A percentile compares a stretch with the other conserved stretches of the same genome.
These are phyloP conservation scores for Fusarium hostae DNA, from an alignment of 2,329 filamentous ascomycete species.

Conservation along the genomic window DNA sequence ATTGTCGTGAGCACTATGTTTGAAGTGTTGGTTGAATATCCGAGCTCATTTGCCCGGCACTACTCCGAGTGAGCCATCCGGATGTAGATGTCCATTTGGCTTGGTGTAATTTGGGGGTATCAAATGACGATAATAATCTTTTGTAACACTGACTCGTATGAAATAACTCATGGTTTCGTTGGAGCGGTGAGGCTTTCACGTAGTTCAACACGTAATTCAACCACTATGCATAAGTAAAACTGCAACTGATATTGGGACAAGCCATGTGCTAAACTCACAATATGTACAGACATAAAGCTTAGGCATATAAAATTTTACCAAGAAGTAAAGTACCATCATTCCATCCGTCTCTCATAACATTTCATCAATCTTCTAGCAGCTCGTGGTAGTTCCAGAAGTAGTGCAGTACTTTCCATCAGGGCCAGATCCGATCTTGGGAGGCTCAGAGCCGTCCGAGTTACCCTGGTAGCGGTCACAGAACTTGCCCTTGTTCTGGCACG, in stretches of 20 bases:
- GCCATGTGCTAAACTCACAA: not conserved
- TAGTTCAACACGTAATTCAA: not conserved
- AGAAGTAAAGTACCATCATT: not conserved
- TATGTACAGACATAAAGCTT: not conserved
- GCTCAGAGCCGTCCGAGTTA: constrained; percentile 37
- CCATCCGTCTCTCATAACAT: not conserved
- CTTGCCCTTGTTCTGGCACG: constrained; percentile 39
- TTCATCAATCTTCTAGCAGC: constrained; percentile 24
- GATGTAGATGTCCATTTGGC: not conserved
- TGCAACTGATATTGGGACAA: not conserved
- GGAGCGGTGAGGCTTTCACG: not conserved
- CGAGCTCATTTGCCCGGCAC: not conserved
- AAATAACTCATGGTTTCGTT: not conserved
- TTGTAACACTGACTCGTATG: not conserved
- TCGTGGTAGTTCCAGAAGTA: constrained; percentile 11
- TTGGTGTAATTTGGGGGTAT: not conserved
- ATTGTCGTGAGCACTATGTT: not conserved
- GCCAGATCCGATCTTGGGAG: constrained; percentile 40
- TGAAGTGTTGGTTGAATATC: not conserved
- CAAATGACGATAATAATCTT: not conserved
- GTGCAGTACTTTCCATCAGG: constrained; percentile 39
- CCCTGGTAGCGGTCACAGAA: constrained; percentile 36
- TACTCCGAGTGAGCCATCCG: not conserved
- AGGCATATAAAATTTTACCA: not conserved
- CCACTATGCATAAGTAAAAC: not conserved